phyloP scores from a whole-genome alignment of 164 flowering plant genomes.

The Chimonanthus salicifolius region DNA sequence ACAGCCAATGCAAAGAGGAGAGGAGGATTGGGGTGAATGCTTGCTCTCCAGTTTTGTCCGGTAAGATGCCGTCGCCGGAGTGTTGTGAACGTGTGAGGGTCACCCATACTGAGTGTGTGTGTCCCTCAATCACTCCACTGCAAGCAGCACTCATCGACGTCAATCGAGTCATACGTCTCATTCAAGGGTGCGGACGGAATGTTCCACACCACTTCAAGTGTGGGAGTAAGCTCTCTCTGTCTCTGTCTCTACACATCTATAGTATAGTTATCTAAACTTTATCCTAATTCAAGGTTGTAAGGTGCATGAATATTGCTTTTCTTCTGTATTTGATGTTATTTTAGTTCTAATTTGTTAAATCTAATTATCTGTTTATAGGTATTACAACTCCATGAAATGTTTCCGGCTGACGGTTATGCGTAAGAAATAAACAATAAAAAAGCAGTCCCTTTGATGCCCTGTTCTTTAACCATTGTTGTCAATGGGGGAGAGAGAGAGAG shows the following conservation, averaged over 20 bases:
- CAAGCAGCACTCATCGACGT: conserved; percentile 25
- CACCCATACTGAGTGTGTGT: conserved; percentile 26
- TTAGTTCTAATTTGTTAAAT: background rate
- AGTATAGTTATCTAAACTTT: background rate
- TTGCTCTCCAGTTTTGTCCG: conserved; percentile 22
- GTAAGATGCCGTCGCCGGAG: conserved; percentile 17
- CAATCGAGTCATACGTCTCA: conserved; percentile 18
- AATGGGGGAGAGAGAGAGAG: too few species aligned
- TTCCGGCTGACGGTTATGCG: background rate
- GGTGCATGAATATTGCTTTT: background rate
- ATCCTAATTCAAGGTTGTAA: background rate
- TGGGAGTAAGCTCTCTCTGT: conserved; percentile 26
- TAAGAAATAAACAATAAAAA: too few species aligned
- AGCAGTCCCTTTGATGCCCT: background rate
- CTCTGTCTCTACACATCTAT: background rate
- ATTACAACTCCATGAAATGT: conserved; percentile 2
- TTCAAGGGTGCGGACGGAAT: conserved; percentile 33
- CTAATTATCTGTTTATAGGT: background rate
- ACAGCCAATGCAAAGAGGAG: conserved; percentile 13
- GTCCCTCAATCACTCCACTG: conserved; percentile 26
- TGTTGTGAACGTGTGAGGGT: conserved; percentile 27
- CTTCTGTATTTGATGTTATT: background rate
- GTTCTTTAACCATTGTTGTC: background rate
- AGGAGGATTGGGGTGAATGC: conserved; percentile 14
- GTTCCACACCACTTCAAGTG: conserved; percentile 41